Conservation (phyloP, 2,329 filamentous ascomycete genomes). For the Colletotrichum musicola region DNA sequence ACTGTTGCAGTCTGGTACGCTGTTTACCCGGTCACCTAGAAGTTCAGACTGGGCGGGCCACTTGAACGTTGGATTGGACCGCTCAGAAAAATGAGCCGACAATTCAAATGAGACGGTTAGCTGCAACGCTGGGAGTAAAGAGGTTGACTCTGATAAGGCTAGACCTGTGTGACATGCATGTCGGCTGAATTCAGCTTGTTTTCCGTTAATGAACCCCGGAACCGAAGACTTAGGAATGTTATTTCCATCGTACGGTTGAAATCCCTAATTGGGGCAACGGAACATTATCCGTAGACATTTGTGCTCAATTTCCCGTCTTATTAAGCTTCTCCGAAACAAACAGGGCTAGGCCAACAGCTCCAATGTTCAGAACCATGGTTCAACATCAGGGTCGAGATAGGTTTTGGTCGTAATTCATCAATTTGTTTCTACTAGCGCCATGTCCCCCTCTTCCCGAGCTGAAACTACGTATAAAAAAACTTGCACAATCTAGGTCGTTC, state of each 20-base stretch:
- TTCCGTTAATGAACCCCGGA: neutral
- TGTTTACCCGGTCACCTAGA: neutral
- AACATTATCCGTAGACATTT: neutral
- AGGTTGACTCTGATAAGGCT: too few species aligned
- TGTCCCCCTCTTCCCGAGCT: too few species aligned
- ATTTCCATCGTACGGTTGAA: neutral
- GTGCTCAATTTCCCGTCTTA: too few species aligned
- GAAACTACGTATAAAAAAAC: neutral
- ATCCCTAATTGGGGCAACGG: neutral
- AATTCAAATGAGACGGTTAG: too few species aligned
- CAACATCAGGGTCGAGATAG: neutral
- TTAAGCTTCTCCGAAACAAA: too few species aligned
- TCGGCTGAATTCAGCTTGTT: neutral
- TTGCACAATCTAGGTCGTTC: neutral
- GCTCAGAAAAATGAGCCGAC: too few species aligned
- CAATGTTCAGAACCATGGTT: neutral
- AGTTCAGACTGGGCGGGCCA: neutral
- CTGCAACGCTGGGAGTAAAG: too few species aligned
- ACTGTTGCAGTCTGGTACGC: too few species aligned
- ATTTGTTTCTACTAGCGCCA: neutral
- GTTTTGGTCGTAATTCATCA: neutral
- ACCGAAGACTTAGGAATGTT: neutral
- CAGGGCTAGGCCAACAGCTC: too few species aligned
- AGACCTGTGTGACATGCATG: neutral
- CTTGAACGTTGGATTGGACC: too few species aligned